Evolutionary conservation across 306 rosid genomes (phyloP).

Genomic region (Rubus idaeus): DNA sequence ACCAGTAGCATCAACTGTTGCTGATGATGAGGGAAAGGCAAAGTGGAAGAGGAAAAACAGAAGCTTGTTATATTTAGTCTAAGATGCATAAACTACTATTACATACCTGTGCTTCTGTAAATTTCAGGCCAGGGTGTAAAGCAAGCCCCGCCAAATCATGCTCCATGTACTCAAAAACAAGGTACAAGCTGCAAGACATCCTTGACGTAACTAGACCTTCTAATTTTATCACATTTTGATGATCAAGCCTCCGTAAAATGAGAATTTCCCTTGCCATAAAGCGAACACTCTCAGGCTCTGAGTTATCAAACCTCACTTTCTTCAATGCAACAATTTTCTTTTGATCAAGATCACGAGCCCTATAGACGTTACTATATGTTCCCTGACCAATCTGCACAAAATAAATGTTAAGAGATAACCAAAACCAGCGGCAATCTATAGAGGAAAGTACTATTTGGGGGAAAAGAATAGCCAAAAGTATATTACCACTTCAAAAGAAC

Average conservation of each 20-base stretch:
- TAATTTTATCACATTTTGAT: constrained; percentile 81
- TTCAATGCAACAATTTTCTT: constrained; percentile 86
- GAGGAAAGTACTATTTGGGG: not conserved
- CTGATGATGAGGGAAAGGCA: not conserved
- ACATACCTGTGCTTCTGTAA: constrained; percentile 85
- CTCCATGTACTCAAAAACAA: constrained; percentile 96
- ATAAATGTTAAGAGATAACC: constrained; percentile 17
- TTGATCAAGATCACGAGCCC: constrained; percentile 94
- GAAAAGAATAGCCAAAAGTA: not conserved
- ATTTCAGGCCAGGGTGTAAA: constrained; percentile 85
- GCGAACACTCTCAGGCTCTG: constrained; percentile 95
- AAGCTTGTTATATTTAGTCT: not conserved
- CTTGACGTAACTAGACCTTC: constrained; percentile 94
- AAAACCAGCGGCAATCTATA: constrained; percentile 15
- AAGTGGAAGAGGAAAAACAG: constrained; percentile 7
- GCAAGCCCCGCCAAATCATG: constrained; percentile 95
- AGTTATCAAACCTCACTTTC: constrained; percentile 93
- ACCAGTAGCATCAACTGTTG: not conserved
- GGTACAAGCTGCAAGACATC: constrained; percentile 96
- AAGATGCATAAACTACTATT: constrained; percentile 13
- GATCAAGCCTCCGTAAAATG: constrained; percentile 88
- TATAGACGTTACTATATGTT: constrained; percentile 89
- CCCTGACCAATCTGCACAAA: constrained; percentile 91
- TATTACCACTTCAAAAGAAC: not conserved
- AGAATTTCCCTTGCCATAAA: constrained; percentile 97